Evolutionary conservation across 2,329 filamentous ascomycete species (phyloP).

Genomic region (Diaporthe nobilis): DNA sequence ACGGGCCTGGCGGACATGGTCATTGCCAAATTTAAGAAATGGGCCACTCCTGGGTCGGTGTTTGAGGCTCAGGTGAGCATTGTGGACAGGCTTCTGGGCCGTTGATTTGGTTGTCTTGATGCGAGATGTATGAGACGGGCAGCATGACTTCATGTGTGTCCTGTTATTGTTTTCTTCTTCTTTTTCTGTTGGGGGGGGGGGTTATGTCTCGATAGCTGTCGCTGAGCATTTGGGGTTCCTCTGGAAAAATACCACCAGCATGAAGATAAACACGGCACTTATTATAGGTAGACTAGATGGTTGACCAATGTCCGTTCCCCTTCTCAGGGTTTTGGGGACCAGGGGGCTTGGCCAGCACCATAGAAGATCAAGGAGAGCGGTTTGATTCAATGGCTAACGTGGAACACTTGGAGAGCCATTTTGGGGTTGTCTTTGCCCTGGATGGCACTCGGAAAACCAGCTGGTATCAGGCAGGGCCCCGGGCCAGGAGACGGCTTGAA

Average conservation of each 20-base stretch:
- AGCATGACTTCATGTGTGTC: not conserved
- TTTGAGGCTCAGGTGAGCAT: slow-evolving; percentile 50
- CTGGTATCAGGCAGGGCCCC: not conserved
- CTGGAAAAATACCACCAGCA: not conserved
- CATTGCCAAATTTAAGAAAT: slow-evolving; percentile 49
- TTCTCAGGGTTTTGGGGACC: not conserved
- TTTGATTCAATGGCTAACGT: not conserved
- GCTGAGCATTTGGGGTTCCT: not conserved
- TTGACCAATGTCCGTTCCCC: not conserved
- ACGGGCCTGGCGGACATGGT: slow-evolving; percentile 49
- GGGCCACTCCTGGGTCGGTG: slow-evolving; percentile 52
- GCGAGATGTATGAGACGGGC: not conserved
- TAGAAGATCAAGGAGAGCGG: not conserved
- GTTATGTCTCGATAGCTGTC: not conserved
- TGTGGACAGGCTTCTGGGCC: slow-evolving; percentile 42
- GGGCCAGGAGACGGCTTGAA: not conserved
- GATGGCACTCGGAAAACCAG: not conserved
- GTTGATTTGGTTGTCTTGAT: not conserved
- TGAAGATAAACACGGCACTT: not conserved
- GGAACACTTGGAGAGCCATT: not conserved
- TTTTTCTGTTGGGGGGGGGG: not conserved
- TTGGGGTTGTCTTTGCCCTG: not conserved
- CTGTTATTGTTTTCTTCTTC: not conserved
- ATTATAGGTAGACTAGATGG: not conserved
- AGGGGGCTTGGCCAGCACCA: not conserved